Evolutionary conservation across 768 basidiomycete species (phyloP), one percentile per base, ranked within the genome.

Genomic region (Boletus rubroflammeus): DNA sequence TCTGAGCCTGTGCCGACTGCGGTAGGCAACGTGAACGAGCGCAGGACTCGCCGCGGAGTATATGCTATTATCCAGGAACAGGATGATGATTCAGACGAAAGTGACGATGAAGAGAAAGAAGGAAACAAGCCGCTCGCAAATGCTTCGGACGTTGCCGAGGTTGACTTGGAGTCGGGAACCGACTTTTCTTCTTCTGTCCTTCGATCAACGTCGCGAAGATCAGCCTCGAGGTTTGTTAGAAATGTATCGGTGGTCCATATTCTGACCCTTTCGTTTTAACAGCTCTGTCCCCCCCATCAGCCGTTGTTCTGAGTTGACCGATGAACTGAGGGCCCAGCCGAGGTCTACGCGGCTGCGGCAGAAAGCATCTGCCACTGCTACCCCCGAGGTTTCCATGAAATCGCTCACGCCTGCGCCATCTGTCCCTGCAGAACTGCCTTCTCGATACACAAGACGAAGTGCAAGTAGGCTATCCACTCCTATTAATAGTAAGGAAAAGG

Each of bases 11-110:
- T 77, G 58, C 75, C 73, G n/a, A 76, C 78, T 47, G 73, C 73
- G 42, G 58, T 72, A 8, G 70, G 84, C 51, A 88, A 92, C 61
- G 72, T 90, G 56, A 86, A 92, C 62, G 90, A 91, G 67, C 79
- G 90, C 36, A 77, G 90, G 58, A 92, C 90, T 46, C 82, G 90
- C 29, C 79, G 90, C 39, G 89, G 90, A 31, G 90, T 92, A 17
- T 92, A 92, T 66, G 86, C 86, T 28, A 80, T 88, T 38, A 71
- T 85, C 57, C 76, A 78, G 57, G 78, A 81, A 56, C 76, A 78
- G 54, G 80, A 78, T 51, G 79, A 83, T 21, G 81, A 82, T 47
- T 81, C 81, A 38, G 85, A 86, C 57, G 81, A 82, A 54, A 81
- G 80, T 54, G 80, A 84, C 25, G 81, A 81, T 45, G 80, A 82